These are phyloP conservation scores for Monosporozyma siamensis DNA, from an alignment of 805 yeast genomes.

Conservation along the genomic window DNA sequence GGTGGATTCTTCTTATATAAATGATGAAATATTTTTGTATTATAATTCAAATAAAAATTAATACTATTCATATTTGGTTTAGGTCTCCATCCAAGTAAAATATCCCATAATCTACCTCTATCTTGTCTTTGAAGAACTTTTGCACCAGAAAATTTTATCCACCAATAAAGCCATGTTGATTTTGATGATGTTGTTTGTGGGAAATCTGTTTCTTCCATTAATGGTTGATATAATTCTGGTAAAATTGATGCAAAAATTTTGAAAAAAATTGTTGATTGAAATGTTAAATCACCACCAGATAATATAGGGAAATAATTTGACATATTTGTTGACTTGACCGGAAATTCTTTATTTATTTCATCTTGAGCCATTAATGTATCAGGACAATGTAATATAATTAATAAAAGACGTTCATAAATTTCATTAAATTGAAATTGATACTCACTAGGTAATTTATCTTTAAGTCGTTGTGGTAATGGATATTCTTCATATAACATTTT, in stretches of 20 bases:
- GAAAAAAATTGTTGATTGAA: conserved; percentile 36
- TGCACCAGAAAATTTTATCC: conserved; percentile 87
- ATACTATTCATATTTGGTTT: conserved; percentile 26
- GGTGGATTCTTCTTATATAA: conserved; percentile 13
- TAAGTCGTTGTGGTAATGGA: conserved; percentile 20
- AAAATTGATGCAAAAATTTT: conserved; percentile 52
- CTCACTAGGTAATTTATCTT: conserved; percentile 13
- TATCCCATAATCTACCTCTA: conserved; percentile 86
- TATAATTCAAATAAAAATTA: conserved; percentile 29
- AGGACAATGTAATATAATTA: conserved; percentile 70
- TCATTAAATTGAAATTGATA: conserved; percentile 49
- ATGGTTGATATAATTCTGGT: conserved; percentile 68
- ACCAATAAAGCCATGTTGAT: conserved; percentile 89
- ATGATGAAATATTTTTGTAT: conserved; percentile 24
- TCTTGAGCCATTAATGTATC: conserved; percentile 31
- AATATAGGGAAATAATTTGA: conserved; percentile 26
- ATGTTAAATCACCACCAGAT: conserved; percentile 29
- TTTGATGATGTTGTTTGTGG: conserved; percentile 40
- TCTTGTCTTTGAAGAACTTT: conserved; percentile 75
- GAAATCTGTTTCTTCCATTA: conserved; percentile 71
- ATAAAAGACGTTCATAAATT: conserved; percentile 62
- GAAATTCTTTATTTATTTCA: conserved; percentile 7
- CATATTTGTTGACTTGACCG: conserved; percentile 6
- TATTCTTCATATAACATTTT: conserved; percentile 22
- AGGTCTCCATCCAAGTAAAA: conserved; percentile 67